Base-by-base conservation (phyloP, 495 filamentous ascomycete species). In the Bryoglossum gracile region DNA sequence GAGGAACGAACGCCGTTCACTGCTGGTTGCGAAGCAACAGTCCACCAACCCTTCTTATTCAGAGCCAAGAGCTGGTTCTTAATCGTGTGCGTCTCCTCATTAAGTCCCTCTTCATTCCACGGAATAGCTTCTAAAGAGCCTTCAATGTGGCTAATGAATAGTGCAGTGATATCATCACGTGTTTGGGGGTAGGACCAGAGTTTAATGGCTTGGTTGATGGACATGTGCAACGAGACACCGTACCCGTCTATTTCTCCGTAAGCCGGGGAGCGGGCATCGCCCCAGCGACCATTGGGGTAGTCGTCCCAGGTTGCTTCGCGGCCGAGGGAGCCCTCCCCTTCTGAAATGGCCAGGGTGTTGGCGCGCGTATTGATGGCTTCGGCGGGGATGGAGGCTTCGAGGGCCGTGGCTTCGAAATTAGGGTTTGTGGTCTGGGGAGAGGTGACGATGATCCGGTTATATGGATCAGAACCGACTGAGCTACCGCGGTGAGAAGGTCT, bases 221-320 rank as follows among this genome's bases (percentile, higher is more conserved):
- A 81, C 54, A 95, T 82, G 63, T 95, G 91, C 13, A 97, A 71
- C 28, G 81, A 87, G 8, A 89, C 86, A n/a, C 90, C 90, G 57
- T 94, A 95, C 8, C 89, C 90, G 62, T 95, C 89, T 46, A 95
- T 94, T 63, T 94, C 88, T 51, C 92, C 91, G 65, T 94, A 98
- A 0, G 92, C 92, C 2, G 86, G 84, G 13, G 84, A 90, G 21
- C 83, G 75, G 2, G 91, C 87, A 61, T 96, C 91, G 61, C 92
- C 92, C 82, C 91, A 98, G 37, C 92, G 80, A 21, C 92, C 94
- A 72, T 98, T 98, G 44, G 94, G 92, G 69, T 83, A 98, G 32
- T 98, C 92, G 62, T 98, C 92, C 92, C 92, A 98, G 4, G 92
- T 97, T 18, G 94, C 94, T 69, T 96, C 94, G 51, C 94, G 75